Percentiles rank a stretch among this genome's conserved stretches.
phyloP scores from a whole-genome alignment of 805 yeast genomes.

The Wickerhamiella shivajii region DNA sequence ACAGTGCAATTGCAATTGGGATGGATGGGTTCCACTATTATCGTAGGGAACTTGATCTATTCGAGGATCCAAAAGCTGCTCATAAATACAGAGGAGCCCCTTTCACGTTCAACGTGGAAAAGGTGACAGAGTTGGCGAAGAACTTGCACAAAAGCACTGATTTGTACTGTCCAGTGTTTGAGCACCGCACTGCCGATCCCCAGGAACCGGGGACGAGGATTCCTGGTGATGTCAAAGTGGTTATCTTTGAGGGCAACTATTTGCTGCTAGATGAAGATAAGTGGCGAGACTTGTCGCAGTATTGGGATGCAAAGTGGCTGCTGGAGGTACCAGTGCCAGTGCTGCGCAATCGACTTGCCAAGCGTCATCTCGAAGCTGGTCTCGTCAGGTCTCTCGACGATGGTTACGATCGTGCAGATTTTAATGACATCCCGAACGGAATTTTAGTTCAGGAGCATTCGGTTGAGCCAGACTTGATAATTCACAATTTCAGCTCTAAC shows the following conservation, averaged over 20 bases:
- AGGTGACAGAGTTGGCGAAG: constrained; percentile 27
- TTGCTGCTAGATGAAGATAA: constrained; percentile 41
- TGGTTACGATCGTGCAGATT: constrained; percentile 29
- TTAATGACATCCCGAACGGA: constrained; percentile 53
- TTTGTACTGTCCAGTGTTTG: constrained; percentile 46
- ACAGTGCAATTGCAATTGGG: constrained; percentile 29
- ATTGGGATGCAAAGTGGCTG: constrained; percentile 31
- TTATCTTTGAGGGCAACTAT: constrained; percentile 68
- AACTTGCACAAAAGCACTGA: constrained; percentile 19
- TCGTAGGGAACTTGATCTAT: constrained; percentile 30
- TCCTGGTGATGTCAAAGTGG: constrained; percentile 33
- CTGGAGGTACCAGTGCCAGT: constrained; percentile 32
- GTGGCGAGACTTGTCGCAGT: constrained; percentile 38
- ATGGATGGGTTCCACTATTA: constrained; percentile 75
- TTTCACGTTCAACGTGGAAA: constrained; percentile 58
- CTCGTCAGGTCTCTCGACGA: constrained; percentile 22
- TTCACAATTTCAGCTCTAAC: constrained; percentile 1
- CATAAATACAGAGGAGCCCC: constrained; percentile 68
- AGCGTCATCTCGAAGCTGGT: constrained; percentile 39
- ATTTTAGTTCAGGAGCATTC: constrained; percentile 21
- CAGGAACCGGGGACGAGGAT: constrained; percentile 37
- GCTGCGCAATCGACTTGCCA: constrained; percentile 45
- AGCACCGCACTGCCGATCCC: constrained; percentile 58
- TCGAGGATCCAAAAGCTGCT: constrained; percentile 45
- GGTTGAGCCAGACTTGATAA: background rate